phyloP scores from a whole-genome alignment of 2,329 filamentous ascomycete genomes.

The Tolypocladium paradoxum region DNA sequence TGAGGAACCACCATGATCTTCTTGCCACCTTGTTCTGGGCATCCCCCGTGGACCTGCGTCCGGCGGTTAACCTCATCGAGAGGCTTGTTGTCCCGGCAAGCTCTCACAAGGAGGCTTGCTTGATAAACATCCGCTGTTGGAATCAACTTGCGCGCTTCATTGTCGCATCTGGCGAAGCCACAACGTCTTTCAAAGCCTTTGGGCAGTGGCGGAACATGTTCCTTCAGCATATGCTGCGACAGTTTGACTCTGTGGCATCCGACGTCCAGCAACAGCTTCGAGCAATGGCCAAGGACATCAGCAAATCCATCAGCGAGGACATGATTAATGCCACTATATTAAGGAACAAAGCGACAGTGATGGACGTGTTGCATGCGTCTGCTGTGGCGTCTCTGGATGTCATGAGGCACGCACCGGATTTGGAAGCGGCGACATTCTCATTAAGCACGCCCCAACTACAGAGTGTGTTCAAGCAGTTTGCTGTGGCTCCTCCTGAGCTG shows the following conservation, averaged over 20 bases:
- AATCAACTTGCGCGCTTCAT: conserved; percentile 50
- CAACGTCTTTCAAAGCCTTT: conserved; percentile 36
- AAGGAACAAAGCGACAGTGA: conserved; percentile 40
- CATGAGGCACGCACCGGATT: conserved; percentile 31
- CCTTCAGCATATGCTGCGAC: conserved; percentile 45
- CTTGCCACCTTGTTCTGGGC: conserved; percentile 57
- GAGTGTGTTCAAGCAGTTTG: conserved; percentile 38
- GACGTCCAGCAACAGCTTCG: conserved; percentile 46
- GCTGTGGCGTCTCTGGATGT: conserved; percentile 40
- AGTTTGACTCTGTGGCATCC: conserved; percentile 44
- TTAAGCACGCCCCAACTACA: conserved; percentile 40
- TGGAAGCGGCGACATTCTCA: conserved; percentile 36
- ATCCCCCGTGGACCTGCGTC: conserved; percentile 42
- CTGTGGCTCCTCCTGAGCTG: conserved; percentile 28
- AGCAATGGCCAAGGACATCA: conserved; percentile 35
- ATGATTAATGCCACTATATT: conserved; percentile 38
- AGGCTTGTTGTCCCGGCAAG: conserved; percentile 46
- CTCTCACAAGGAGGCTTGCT: conserved; percentile 56
- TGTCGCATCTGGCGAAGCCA: conserved; percentile 33
- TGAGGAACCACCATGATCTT: conserved; percentile 60
- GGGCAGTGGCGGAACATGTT: conserved; percentile 42
- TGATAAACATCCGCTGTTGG: conserved; percentile 55
- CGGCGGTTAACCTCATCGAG: conserved; percentile 43
- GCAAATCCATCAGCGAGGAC: conserved; percentile 29
- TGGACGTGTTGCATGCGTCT: conserved; percentile 41